Evolutionary conservation across 768 basidiomycete species (phyloP).

Genomic region (Tylopilus felleus): DNA sequence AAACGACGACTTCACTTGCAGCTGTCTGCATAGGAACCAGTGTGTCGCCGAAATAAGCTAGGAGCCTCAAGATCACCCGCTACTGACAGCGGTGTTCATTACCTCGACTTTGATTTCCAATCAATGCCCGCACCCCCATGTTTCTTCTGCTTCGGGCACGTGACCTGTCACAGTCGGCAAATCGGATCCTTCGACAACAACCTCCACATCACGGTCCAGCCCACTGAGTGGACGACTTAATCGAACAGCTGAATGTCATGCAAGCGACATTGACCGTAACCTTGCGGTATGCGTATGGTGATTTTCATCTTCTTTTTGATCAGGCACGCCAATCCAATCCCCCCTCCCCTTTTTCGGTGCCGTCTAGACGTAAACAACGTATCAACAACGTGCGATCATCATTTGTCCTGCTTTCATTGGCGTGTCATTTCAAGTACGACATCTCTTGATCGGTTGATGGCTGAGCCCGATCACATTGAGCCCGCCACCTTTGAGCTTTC

Average conservation of each 20-base stretch:
- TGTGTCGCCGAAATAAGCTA: background rate
- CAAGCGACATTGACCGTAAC: conserved; percentile 16
- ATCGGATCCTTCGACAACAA: background rate
- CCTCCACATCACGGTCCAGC: conserved; percentile 8
- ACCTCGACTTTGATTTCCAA: background rate
- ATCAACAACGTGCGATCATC: conserved; percentile 29
- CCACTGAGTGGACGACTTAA: background rate
- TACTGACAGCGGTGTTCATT: background rate
- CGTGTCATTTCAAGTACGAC: conserved; percentile 26
- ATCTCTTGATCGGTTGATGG: conserved; percentile 26
- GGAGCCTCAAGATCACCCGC: too few species aligned
- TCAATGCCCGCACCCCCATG: conserved; percentile 9
- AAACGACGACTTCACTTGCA: conserved; percentile 14
- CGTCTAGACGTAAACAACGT: conserved; percentile 29
- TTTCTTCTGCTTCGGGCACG: conserved; percentile 25
- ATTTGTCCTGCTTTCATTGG: conserved; percentile 15
- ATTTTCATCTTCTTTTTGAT: conserved; percentile 21
- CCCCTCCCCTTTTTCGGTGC: conserved; percentile 32
- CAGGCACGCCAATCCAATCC: conserved; percentile 27
- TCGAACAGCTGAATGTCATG: conserved; percentile 10
- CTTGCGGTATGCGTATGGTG: conserved; percentile 16
- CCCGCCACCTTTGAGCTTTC: conserved; percentile 14
- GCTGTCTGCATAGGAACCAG: conserved; percentile 1
- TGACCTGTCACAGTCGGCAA: conserved; percentile 15
- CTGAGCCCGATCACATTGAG: conserved; percentile 17